Base-by-base conservation (phyloP, 1,139 yeast species). In the Magnusiomyces paraingens region DNA sequence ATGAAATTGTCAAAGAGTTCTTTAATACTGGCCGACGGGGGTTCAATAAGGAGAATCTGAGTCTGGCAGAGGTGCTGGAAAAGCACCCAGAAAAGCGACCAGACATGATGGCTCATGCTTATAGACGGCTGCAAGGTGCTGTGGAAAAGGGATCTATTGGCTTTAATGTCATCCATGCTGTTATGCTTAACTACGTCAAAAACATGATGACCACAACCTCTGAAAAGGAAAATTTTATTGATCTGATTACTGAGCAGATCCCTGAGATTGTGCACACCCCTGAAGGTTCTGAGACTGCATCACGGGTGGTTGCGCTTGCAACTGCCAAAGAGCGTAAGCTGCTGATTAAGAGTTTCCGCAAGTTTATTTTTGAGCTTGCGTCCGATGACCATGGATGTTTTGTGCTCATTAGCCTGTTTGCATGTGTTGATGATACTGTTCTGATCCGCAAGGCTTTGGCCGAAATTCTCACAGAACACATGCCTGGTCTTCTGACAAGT, bases 101-200 rank as follows among this genome's bases (percentile, higher is more conserved):
- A 58, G 76, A 86, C 58, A 81, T 93, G 59, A 78, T 90, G 70
- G 76, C 80, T 62, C 91, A 93, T 69, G 77, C 93, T 67, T 77
- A 76, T 62, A 90, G 89, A 58, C 89, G 96, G 10, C 88, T 93
- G 59, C 82, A 85, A 39, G 93, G 96, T 1, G 86, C 97, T 10
- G 95, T 93, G 52, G 93, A 86, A 69, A 93, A 93, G 71, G 98
- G 98, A 6, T 88, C 96, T 3, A 86, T 95, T 47, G 98, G 99
- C 43, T 93, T 93, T 77, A 95, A 91, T 69, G 86, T 93, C 61
- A 80, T 93, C 66, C 99, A 93, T 69, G 96, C 97, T 38, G 97
- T 95, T 52, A 90, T 93, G 96, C 83, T 79, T 66, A 96, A 93
- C 69, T 90, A 87, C 64, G 80, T 83, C 49, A 79, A 82, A 57